Base-by-base conservation (phyloP, 352 stramenopile genomes). In the Phytophthora fragariaefolia region DNA sequence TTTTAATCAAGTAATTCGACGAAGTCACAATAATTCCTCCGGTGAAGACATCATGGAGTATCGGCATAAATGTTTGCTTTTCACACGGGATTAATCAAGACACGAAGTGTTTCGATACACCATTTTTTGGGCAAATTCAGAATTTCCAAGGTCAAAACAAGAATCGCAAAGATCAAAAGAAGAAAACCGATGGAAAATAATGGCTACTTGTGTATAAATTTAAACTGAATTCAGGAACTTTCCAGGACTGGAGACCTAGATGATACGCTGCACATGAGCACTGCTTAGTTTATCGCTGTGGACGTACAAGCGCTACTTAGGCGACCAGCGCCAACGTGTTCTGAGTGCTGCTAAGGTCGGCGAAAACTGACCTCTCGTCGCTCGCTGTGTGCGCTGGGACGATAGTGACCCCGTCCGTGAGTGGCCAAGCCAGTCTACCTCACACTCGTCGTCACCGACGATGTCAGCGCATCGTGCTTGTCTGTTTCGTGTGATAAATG, bases 401-500 rank as follows among this genome's bases (percentile, higher is more conserved):
- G n/a, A n/a, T n/a, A n/a, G n/a, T n/a, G n/a, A n/a, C n/a, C n/a
- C n/a, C n/a, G n/a, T n/a, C n/a, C n/a, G n/a, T n/a, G n/a, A n/a
- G n/a, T n/a, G n/a, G n/a, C n/a, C n/a, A n/a, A n/a, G n/a, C n/a
- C n/a, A n/a, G n/a, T n/a, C n/a, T n/a, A n/a, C n/a, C n/a, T n/a
- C n/a, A n/a, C n/a, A n/a, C 36, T 34, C 26, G n/a, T n/a, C n/a
- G n/a, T n/a, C n/a, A n/a, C n/a, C n/a, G n/a, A n/a, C n/a, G n/a
- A n/a, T n/a, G n/a, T n/a, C n/a, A n/a, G n/a, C n/a, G n/a, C n/a
- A n/a, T n/a, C n/a, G n/a, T n/a, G n/a, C n/a, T n/a, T n/a, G n/a
- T n/a, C n/a, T n/a, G 23, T 20, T 17, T 43, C 22, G 17, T 40
- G 13, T 59, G 12, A 36, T 28, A 23, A 22, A 1, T 79, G 77